Base-by-base conservation (phyloP, 2,329 filamentous ascomycete genomes). In the Ophiostoma angusticollis region DNA sequence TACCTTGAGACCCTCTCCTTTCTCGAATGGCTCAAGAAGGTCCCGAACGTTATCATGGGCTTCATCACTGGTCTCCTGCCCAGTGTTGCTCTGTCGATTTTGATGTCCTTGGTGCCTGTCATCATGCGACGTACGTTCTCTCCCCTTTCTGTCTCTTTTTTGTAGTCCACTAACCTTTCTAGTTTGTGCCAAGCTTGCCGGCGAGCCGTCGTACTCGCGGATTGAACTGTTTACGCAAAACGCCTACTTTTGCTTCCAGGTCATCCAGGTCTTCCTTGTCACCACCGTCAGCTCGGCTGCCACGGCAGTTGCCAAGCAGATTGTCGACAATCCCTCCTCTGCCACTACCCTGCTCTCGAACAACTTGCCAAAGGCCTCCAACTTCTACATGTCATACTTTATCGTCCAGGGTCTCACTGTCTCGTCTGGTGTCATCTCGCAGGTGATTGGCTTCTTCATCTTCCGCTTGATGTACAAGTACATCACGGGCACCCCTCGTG, bases 301-400 rank as follows among this genome's bases (percentile, higher is more conserved):
- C 9, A 75, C 84, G 3, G 72, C 79, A 6, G 75, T 84, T 0
- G 67, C 77, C 2, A 61, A 70, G 18, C 50, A 74, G 16, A 78
- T 93, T 34, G 63, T 77, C 12, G 28, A 75, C 0, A 50, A 84
- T 4, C 85, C 86, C 0, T 56, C 63, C 3, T 60, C 61, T 0
- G 72, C 76, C 6, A 74, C 84, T 0, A 60, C 56, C 0, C 60
- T 93, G 28, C 68, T 94, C 4, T 80, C 86, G 1, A 53, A 67
- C 13, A 80, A 83, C 42, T 67, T 98, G 6, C 91, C 91, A 14
- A 78, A 74, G 40, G 78, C 85, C 0, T 87, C 86, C 44, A 96
- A 93, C 61, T 93, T 96, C 55, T 98, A 95, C 59, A 79, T 96
- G 16, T 84, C 81, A 0, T 98, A 96, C 62, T 93, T 98, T 48